phyloP scores from a whole-genome alignment of 192 early-diverging fungal species.

The Chytriomyces sp. region DNA sequence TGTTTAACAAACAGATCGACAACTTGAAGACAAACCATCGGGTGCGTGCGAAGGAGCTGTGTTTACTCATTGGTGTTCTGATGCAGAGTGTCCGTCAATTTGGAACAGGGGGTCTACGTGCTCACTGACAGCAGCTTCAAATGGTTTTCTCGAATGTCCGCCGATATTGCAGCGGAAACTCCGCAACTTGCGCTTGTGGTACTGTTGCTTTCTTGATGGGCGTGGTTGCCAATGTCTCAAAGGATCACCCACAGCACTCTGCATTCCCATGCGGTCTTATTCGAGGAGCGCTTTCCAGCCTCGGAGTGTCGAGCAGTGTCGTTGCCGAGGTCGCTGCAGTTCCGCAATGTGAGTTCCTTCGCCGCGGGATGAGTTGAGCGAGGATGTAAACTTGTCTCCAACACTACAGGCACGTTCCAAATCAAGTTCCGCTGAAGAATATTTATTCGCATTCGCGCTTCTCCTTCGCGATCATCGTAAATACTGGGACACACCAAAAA shows the following conservation, averaged over 20 bases:
- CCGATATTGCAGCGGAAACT: constrained; percentile 77
- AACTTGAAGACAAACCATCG: constrained; percentile 99
- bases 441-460: too few relatives aligned
- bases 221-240: neutral
- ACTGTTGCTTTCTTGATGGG: constrained; percentile 25
- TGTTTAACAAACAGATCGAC: constrained; percentile 98
- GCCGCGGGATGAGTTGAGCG: neutral
- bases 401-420: constrained; percentile 38
- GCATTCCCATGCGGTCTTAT: constrained; percentile 98
- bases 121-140: constrained; percentile 97
- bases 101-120: constrained; percentile 87
- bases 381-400: neutral
- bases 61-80: too few relatives aligned
- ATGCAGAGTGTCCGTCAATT: neutral
- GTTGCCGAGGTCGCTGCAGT: constrained; percentile 76
- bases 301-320: constrained; percentile 85
- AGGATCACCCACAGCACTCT: constrained; percentile 66
- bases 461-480: too few relatives aligned
- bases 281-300: constrained; percentile 88
- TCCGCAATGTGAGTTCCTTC: constrained; percentile 50
- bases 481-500: too few relatives aligned
- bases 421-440: constrained; percentile 22
- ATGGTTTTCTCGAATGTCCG: constrained; percentile 93
- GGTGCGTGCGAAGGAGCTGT: constrained; percentile 48
- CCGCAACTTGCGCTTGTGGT: constrained; percentile 79